Percentiles rank a stretch among this genome's conserved stretches.
phyloP scores from a whole-genome alignment of 2,329 filamentous ascomycete genomes.

The Colletotrichum euphorbiae region DNA sequence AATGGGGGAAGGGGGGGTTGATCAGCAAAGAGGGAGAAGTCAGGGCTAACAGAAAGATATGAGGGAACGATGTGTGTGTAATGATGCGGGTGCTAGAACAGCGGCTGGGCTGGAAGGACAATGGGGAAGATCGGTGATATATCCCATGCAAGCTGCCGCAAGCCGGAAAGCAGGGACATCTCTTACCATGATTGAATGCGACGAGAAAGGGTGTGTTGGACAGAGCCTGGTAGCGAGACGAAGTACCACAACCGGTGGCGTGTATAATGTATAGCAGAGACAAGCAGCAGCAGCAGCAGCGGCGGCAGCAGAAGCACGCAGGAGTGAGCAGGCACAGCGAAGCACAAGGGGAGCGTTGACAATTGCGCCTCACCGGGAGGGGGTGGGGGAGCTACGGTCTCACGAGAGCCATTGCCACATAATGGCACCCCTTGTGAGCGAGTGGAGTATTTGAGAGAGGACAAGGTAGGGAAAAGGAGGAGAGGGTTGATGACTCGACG shows the following conservation, averaged over 20 bases:
- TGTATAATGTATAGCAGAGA: constrained; percentile 50
- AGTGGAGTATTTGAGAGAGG: constrained; percentile 40
- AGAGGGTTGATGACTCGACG: constrained; percentile 37
- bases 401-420: constrained; percentile 49
- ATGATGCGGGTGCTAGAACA: constrained; percentile 40
- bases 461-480: constrained; percentile 38
- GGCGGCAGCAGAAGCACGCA: constrained; percentile 32
- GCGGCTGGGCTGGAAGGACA: constrained; percentile 42
- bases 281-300: constrained; percentile 20
- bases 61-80: constrained; percentile 35
- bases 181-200: constrained; percentile 63
- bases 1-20: constrained; percentile 41
- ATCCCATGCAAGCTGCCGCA: constrained; percentile 59
- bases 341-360: constrained; percentile 42
- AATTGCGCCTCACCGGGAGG: constrained; percentile 43
- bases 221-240: constrained; percentile 49
- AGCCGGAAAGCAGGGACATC: constrained; percentile 50
- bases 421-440: constrained; percentile 41
- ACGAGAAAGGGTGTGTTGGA: constrained; percentile 54
- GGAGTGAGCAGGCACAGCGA: constrained; percentile 40
- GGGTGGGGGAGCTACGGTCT: constrained; percentile 44
- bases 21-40: constrained; percentile 39
- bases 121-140: constrained; percentile 54
- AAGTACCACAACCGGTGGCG: constrained; percentile 51
- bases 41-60: constrained; percentile 44